Conservation (phyloP, 306 rosid genomes). For the Spatholobus suberectus region DNA sequence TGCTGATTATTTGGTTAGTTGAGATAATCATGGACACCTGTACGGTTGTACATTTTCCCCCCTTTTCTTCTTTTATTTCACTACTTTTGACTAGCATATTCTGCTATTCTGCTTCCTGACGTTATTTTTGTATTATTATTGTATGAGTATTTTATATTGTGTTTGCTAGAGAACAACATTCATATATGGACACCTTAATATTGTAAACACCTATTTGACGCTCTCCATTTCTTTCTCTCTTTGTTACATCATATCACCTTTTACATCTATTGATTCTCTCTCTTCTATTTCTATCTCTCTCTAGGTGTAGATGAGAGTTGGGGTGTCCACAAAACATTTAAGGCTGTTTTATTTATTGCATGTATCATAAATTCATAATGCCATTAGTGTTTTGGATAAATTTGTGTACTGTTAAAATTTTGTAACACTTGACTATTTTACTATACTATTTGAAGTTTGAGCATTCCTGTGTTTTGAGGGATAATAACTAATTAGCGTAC, state of each 20-base stretch:
- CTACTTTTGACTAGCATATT: not conserved
- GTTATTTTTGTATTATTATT: not conserved
- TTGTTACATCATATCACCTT: no score
- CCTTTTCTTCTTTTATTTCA: not conserved
- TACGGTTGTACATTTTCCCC: not conserved
- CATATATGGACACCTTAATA: no score
- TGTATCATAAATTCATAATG: not conserved
- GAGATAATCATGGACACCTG: conserved; percentile 1
- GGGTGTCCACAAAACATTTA: no score
- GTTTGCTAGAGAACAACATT: conserved; percentile 4
- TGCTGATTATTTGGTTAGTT: conserved; percentile 14
- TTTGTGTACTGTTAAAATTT: not conserved
- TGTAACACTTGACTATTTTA: not conserved
- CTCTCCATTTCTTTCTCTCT: no score
- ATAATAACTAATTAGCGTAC: not conserved
- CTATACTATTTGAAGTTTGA: not conserved
- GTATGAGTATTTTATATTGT: not conserved
- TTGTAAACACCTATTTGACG: no score
- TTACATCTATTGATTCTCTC: no score
- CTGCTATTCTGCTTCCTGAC: not conserved
- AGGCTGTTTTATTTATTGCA: not conserved
- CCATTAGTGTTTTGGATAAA: not conserved
- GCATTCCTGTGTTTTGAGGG: conserved; percentile 22
- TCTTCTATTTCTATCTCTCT: no score
- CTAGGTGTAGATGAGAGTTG: no score